These are phyloP conservation scores for Piper betle DNA, from an alignment of 164 flowering plant species.

Conservation along the genomic window DNA sequence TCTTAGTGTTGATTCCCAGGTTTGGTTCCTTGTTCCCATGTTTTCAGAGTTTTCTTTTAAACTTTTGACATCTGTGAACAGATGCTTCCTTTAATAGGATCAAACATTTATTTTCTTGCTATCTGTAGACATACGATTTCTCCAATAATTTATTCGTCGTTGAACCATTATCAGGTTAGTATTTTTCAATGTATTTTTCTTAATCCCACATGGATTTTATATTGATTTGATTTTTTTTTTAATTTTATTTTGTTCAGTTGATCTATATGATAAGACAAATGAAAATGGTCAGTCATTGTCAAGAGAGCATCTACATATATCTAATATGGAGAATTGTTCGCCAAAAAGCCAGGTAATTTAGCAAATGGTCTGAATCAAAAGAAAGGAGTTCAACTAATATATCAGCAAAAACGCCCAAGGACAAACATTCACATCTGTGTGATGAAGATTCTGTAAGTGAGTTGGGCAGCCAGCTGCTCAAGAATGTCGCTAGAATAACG, in stretches of 20 bases:
- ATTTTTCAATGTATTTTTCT: neutral
- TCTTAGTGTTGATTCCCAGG: constrained; percentile 99
- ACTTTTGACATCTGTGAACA: neutral
- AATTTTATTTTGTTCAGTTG: constrained; percentile 30
- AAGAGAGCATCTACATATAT: constrained; percentile 21
- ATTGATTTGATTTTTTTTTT: neutral
- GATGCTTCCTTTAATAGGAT: neutral
- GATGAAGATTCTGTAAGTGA: constrained; percentile 35
- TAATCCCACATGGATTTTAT: too few species aligned
- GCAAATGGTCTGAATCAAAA: constrained; percentile 24
- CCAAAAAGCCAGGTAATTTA: constrained; percentile 23
- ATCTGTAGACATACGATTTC: constrained; percentile 79
- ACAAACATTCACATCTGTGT: constrained; percentile 18
- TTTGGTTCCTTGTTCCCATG: constrained; percentile 12
- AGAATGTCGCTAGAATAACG: constrained; percentile 9
- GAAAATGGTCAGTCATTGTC: constrained; percentile 23
- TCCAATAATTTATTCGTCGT: constrained; percentile 78
- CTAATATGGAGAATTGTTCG: constrained; percentile 22
- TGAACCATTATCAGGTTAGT: constrained; percentile 76
- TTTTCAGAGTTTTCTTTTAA: neutral
- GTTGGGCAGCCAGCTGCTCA: constrained; percentile 21
- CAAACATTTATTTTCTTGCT: neutral
- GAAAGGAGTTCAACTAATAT: constrained; percentile 17
- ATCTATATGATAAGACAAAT: constrained; percentile 36
- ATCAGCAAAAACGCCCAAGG: constrained; percentile 18